Evolutionary conservation across 2,329 filamentous ascomycete genomes (phyloP).

Genomic region (Fusarium piperis): DNA sequence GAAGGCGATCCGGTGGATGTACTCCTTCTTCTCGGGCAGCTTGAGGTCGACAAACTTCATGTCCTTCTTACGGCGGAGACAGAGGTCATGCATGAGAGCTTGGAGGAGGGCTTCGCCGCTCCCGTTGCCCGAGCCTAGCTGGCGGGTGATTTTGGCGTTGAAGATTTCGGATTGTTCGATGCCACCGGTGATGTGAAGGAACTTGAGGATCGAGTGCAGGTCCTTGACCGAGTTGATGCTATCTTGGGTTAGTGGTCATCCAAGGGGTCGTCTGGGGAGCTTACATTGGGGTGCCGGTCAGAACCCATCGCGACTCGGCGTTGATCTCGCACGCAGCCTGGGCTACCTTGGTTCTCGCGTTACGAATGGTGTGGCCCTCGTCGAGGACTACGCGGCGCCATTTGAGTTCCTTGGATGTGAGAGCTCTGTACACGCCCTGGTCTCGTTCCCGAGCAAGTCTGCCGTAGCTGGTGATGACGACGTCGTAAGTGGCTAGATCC

Average conservation of each 20-base stretch:
- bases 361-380: constrained; percentile 85
- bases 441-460: constrained; percentile 75
- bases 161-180: constrained; percentile 79
- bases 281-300: constrained; percentile 83
- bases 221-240: constrained; percentile 83
- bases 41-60: constrained; percentile 89
- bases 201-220: constrained; percentile 81
- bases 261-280: constrained; percentile 30
- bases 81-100: constrained; percentile 81
- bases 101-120: constrained; percentile 74
- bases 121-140: constrained; percentile 66
- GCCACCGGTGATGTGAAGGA: constrained; percentile 79
- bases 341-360: constrained; percentile 77
- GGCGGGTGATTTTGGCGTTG: constrained; percentile 69
- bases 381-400: constrained; percentile 86
- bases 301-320: constrained; percentile 79
- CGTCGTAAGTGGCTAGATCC: constrained; percentile 73
- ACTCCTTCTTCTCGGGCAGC: constrained; percentile 80
- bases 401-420: constrained; percentile 55
- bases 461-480: constrained; percentile 87
- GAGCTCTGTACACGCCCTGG: constrained; percentile 51
- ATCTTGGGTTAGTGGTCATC: constrained; percentile 39
- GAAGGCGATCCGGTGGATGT: constrained; percentile 79
- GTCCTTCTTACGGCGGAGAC: constrained; percentile 83
- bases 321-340: constrained; percentile 73